Base-by-base conservation (phyloP, 2,329 filamentous ascomycete genomes). In the Fusarium decemcellulare region DNA sequence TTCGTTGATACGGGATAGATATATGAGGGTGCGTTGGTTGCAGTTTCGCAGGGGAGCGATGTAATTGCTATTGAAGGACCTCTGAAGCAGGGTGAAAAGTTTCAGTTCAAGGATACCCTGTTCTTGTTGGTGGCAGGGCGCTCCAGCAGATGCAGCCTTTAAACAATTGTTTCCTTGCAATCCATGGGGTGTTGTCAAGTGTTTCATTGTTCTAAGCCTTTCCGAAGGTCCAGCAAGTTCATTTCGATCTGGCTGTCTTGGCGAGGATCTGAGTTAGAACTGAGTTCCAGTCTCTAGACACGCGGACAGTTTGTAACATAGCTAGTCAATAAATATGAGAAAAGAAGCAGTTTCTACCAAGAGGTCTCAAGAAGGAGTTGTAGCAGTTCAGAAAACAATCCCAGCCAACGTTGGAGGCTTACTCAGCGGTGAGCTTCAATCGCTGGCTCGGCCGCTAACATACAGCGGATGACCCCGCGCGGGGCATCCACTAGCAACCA, bases 401-500 rank as follows among this genome's bases (percentile, higher is more conserved):
- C 23, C 23, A 23, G 47, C 11, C 32, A 50, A 50, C 15, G 30
- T 6, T 23, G 5, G 23, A 53, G 36, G 67, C 67, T 71, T 56
- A 67, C 63, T 70, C 63, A 64, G 59, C 67, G 57, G 10, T 37
- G 18, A 23, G 37, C 40, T 32, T 27, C 30, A 29, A 27, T 27
- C 29, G 42, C 32, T 36, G 30, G 29, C 42, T 14, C 44, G 30
- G 42, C 55, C 67, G 52, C 58, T 71, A 61, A 59, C 51, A 61
- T 51, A 43, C 71, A 70, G 67, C 58, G 63, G 67, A 68, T 65
- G 63, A 74, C 72, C 72, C 71, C 72, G 72, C 72, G 72, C 72
- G 72, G 72, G 72, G 72, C 72, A 75, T 70, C 65, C 64, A 71
- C 63, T 56, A 63, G 51, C 40, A 18, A 61, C 43, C 48, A 34